A percentile compares a stretch with the other conserved stretches of the same genome.
phyloP scores from a whole-genome alignment of 192 early-diverging fungal species.

The Physocladia obscura region DNA sequence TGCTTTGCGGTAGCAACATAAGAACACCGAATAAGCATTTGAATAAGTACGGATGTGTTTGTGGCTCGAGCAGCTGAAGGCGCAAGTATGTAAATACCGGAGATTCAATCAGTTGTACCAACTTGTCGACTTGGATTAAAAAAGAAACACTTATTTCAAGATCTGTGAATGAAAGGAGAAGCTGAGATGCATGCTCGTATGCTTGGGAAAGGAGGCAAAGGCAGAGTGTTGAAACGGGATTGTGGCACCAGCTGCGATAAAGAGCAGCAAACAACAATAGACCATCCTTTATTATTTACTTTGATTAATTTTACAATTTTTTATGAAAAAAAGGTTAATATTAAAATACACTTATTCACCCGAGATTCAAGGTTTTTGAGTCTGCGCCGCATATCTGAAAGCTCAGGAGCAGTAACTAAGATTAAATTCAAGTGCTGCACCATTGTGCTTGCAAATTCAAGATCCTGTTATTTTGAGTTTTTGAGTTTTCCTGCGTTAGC shows the following conservation, averaged over 20 bases:
- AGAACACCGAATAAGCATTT: conserved; percentile 93
- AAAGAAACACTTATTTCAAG: conserved; percentile 93
- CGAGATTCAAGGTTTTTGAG: conserved; percentile 75
- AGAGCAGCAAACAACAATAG: conserved; percentile 80
- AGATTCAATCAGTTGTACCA: conserved; percentile 95
- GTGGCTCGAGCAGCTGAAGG: conserved; percentile 90
- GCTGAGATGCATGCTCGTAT: conserved; percentile 80
- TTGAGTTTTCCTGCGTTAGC: no score
- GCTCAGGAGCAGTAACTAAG: conserved; percentile 90
- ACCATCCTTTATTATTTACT: conserved; percentile 57
- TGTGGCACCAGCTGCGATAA: conserved; percentile 96
- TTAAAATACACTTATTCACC: conserved; percentile 27
- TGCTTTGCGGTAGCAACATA: conserved; percentile 96
- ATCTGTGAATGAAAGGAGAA: conserved; percentile 84
- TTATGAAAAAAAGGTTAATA: neutral
- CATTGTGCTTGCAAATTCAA: conserved; percentile 96
- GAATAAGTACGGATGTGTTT: conserved; percentile 82
- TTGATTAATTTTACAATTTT: conserved; percentile 3
- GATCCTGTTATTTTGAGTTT: conserved; percentile 49
- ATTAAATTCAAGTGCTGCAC: conserved; percentile 97
- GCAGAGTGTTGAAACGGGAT: conserved; percentile 89
- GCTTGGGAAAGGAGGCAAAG: conserved; percentile 95
- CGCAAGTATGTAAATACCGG: conserved; percentile 96
- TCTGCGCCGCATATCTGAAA: conserved; percentile 74
- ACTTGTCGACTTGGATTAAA: conserved; percentile 95